These are phyloP conservation scores for Vachellia pachyceras DNA, from an alignment of 306 rosid genomes.

Conservation along the genomic window DNA sequence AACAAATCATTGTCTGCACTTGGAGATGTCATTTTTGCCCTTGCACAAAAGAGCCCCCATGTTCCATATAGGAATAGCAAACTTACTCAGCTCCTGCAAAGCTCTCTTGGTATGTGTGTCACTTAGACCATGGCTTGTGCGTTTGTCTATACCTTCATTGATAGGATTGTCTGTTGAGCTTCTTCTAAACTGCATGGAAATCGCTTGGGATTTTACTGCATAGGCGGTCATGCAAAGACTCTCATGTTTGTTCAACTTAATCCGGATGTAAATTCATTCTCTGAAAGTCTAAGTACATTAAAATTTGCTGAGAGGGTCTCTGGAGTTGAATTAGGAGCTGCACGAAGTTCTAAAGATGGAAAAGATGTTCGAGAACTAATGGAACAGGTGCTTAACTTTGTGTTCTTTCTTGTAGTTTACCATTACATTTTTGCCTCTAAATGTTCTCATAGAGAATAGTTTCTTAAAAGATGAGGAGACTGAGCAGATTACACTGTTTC, in stretches of 20 bases:
- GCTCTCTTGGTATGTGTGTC: constrained; percentile 76
- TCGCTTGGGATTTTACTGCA: constrained; percentile 9
- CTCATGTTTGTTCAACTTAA: constrained; percentile 91
- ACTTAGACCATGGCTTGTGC: constrained; percentile 12
- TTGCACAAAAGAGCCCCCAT: constrained; percentile 80
- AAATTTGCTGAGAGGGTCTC: constrained; percentile 97
- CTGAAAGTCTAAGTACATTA: constrained; percentile 81
- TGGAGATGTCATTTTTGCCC: constrained; percentile 94
- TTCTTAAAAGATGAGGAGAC: neutral
- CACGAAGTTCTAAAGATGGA: constrained; percentile 80
- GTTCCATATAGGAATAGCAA: constrained; percentile 96
- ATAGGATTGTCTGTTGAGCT: neutral
- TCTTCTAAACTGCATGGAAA: constrained; percentile 3
- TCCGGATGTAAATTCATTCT: constrained; percentile 73
- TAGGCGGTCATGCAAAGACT: constrained; percentile 97
- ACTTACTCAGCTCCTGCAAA: constrained; percentile 92
- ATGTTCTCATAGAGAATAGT: neutral
- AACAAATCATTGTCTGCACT: constrained; percentile 91
- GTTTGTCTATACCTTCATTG: constrained; percentile 4
- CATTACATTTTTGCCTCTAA: neutral
- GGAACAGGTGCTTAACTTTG: constrained; percentile 69
- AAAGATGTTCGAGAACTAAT: constrained; percentile 81
- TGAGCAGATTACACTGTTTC: neutral
- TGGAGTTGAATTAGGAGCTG: constrained; percentile 94
- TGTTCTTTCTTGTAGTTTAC: neutral